Evolutionary conservation across 345 rosid species (phyloP).

Genomic region (Eucalyptus victrix): DNA sequence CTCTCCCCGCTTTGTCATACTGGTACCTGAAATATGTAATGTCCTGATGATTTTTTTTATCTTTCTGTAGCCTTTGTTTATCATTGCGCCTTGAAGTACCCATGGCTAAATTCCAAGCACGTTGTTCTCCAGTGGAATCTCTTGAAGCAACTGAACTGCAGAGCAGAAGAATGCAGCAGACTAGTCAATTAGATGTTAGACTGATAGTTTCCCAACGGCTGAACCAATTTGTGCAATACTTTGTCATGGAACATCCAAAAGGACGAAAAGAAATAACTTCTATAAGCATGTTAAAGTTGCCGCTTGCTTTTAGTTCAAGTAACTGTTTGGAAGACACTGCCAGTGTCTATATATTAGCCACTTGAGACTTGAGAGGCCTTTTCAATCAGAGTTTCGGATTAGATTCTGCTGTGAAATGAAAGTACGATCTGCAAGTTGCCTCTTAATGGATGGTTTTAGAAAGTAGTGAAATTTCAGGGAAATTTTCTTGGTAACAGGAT

Average conservation of each 20-base stretch:
- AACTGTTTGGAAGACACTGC: not conserved
- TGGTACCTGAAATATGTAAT: not conserved
- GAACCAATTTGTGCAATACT: not conserved
- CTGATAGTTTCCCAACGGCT: not conserved
- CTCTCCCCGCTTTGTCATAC: not conserved
- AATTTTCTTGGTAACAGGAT: not conserved
- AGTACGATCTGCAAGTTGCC: not conserved
- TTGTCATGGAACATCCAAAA: not conserved
- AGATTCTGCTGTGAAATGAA: accelerated
- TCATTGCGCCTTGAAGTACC: not conserved
- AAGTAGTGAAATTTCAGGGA: not conserved
- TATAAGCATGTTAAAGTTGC: not conserved
- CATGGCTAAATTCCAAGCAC: not conserved
- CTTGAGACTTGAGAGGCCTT: not conserved
- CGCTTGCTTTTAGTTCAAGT: not conserved
- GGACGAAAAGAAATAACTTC: not conserved
- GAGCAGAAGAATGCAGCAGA: not conserved
- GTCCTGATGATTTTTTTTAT: not conserved
- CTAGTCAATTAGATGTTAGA: not conserved
- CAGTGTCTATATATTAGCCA: not conserved
- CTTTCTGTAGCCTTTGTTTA: not conserved
- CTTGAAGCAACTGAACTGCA: not conserved
- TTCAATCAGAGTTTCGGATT: not conserved
- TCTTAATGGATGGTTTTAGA: not conserved
- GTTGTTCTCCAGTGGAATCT: not conserved